Conservation (phyloP, 2,329 filamentous ascomycete species). For the Cordyceps farinosa region DNA sequence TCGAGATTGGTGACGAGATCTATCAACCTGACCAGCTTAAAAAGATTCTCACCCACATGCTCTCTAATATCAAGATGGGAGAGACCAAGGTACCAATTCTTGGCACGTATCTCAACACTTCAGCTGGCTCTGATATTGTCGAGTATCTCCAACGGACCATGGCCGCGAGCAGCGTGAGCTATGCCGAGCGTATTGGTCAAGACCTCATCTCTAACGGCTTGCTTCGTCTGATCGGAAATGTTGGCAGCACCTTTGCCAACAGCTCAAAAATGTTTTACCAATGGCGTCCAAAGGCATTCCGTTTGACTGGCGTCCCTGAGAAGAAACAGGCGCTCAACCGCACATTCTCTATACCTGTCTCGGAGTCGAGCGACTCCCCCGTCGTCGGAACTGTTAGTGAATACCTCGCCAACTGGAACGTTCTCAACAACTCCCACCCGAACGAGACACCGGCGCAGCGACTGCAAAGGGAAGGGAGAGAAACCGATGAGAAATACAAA, state of each 20-base stretch:
- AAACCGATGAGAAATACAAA: slow-evolving; percentile 94
- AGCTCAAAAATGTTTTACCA: slow-evolving; percentile 97
- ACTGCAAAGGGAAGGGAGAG: slow-evolving; percentile 80
- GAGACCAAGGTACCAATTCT: slow-evolving; percentile 95
- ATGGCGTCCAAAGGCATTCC: slow-evolving; percentile 90
- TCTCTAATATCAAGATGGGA: slow-evolving; percentile 79
- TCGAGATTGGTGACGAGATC: slow-evolving; percentile 86
- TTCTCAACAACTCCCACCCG: slow-evolving; percentile 76
- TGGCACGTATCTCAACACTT: slow-evolving; percentile 91
- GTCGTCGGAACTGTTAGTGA: slow-evolving; percentile 80
- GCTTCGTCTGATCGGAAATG: slow-evolving; percentile 85
- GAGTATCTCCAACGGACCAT: slow-evolving; percentile 91
- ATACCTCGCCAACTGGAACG: slow-evolving; percentile 89
- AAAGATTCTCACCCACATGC: slow-evolving; percentile 81
- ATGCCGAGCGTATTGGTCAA: slow-evolving; percentile 92
- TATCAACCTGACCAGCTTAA: slow-evolving; percentile 86
- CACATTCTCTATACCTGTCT: slow-evolving; percentile 67
- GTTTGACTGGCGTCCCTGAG: slow-evolving; percentile 80
- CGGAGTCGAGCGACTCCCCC: slow-evolving; percentile 64
- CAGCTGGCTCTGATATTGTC: slow-evolving; percentile 86
- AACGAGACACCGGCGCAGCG: slow-evolving; percentile 88
- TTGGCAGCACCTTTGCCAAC: slow-evolving; percentile 94
- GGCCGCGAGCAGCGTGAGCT: slow-evolving; percentile 77
- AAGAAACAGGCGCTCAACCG: slow-evolving; percentile 73
- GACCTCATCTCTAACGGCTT: slow-evolving; percentile 85